phyloP scores from a whole-genome alignment of 2,329 filamentous ascomycete genomes.

The Penicillium sp. region DNA sequence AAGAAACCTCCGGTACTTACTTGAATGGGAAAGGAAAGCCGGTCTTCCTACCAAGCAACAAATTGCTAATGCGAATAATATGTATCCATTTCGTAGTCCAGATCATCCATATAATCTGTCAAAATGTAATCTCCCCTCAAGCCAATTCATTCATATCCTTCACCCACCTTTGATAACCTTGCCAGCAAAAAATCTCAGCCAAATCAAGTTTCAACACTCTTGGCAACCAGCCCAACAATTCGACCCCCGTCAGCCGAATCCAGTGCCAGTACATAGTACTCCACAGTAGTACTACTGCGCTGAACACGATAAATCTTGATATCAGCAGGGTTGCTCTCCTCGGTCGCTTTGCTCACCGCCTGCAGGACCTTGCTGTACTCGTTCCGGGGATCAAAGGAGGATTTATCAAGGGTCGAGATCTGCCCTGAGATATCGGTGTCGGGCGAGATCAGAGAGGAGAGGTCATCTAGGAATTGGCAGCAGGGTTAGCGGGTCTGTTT shows the following conservation, averaged over 20 bases:
- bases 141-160: background rate
- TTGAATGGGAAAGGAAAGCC: background rate
- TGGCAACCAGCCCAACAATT: constrained; percentile 75
- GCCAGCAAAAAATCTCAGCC: background rate
- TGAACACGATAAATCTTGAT: constrained; percentile 74
- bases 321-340: constrained; percentile 49
- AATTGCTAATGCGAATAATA: background rate
- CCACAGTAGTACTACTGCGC: constrained; percentile 62
- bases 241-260: constrained; percentile 55
- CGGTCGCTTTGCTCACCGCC: constrained; percentile 57
- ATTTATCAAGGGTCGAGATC: constrained; percentile 65
- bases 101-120: background rate
- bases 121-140: too few species aligned
- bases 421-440: constrained; percentile 27
- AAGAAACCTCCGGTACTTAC: background rate
- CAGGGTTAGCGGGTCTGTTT: constrained; percentile 10
- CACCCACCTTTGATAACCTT: background rate
- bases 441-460: constrained; percentile 63
- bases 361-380: constrained; percentile 57
- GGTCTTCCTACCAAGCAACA: background rate
- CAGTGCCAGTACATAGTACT: constrained; percentile 77
- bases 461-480: constrained; percentile 56
- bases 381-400: constrained; percentile 71
- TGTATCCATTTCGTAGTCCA: background rate
- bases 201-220: constrained; percentile 69